A percentile compares a stretch with the other conserved stretches of the same genome.
These are phyloP conservation scores for Aspergillus felis DNA, from an alignment of 2,329 filamentous ascomycete species.

Conservation along the genomic window DNA sequence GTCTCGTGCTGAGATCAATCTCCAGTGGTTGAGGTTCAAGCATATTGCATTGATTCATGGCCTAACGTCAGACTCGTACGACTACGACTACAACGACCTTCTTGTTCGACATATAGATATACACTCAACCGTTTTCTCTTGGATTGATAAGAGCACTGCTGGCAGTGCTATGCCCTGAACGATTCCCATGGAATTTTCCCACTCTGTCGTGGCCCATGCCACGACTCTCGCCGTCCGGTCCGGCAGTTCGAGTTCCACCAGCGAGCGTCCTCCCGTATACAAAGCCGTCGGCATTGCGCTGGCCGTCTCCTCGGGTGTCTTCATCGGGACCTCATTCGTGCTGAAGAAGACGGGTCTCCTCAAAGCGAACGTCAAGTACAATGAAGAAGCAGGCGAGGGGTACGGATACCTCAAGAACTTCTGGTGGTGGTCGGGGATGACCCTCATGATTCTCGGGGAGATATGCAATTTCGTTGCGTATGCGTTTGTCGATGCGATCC, in stretches of 20 bases:
- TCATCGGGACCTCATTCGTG: slow-evolving; percentile 93
- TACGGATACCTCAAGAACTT: slow-evolving; percentile 95
- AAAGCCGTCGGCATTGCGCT: slow-evolving; percentile 84
- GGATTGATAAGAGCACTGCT: slow-evolving; percentile 1
- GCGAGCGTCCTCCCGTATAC: slow-evolving; percentile 57
- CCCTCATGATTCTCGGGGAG: slow-evolving; percentile 92
- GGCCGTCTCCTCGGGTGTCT: slow-evolving; percentile 80
- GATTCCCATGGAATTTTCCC: slow-evolving; percentile 42
- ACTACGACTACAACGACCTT: too few species aligned
- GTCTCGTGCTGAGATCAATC: neutral
- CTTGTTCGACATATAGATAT: neutral
- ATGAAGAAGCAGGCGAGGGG: slow-evolving; percentile 90
- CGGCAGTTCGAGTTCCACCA: slow-evolving; percentile 14
- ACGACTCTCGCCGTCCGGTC: slow-evolving; percentile 14
- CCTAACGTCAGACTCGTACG: too few species aligned
- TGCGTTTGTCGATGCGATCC: slow-evolving; percentile 91
- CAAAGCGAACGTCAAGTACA: slow-evolving; percentile 92
- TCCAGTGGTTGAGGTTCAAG: neutral
- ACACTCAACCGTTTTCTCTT: slow-evolving; percentile 3
- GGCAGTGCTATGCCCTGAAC: slow-evolving; percentile 19
- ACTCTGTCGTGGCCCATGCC: slow-evolving; percentile 24
- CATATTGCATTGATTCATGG: too few species aligned
- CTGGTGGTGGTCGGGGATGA: slow-evolving; percentile 97
- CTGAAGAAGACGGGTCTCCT: slow-evolving; percentile 90
- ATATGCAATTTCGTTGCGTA: slow-evolving; percentile 97